Evolutionary conservation across 805 yeast species (phyloP).

Genomic region (Zygosaccharomyces siamensis): DNA sequence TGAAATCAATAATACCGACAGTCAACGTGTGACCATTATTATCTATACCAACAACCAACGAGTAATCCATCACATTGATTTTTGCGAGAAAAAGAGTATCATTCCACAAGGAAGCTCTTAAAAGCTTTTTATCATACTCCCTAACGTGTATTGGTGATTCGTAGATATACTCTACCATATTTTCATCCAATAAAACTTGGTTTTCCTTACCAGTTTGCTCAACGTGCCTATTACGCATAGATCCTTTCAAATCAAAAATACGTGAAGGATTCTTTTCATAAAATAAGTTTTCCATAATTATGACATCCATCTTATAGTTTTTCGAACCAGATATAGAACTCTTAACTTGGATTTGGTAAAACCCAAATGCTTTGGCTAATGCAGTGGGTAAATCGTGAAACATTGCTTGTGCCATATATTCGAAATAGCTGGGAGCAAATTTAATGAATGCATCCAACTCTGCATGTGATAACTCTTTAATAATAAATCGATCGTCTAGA

Average conservation of each 20-base stretch:
- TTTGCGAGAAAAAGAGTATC: conserved; percentile 91
- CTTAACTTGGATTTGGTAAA: conserved; percentile 86
- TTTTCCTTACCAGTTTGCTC: conserved; percentile 93
- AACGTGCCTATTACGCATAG: conserved; percentile 96
- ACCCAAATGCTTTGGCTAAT: conserved; percentile 90
- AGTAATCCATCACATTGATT: conserved; percentile 98
- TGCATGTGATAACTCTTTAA: conserved; percentile 80
- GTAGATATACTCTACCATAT: conserved; percentile 96
- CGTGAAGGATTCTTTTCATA: conserved; percentile 76
- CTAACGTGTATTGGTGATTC: conserved; percentile 93
- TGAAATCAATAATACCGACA: conserved; percentile 91
- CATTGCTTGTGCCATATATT: conserved; percentile 89
- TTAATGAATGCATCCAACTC: conserved; percentile 92
- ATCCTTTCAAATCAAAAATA: conserved; percentile 93
- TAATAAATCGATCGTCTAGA: conserved; percentile 79
- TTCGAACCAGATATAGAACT: conserved; percentile 66
- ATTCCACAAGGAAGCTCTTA: conserved; percentile 88
- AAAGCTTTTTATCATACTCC: conserved; percentile 80
- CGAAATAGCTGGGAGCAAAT: conserved; percentile 95
- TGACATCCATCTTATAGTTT: conserved; percentile 77
- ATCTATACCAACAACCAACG: conserved; percentile 90
- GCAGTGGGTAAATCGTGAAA: conserved; percentile 95
- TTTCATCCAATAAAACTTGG: conserved; percentile 91
- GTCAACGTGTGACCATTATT: conserved; percentile 60
- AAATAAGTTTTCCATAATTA: conserved; percentile 93